phyloP scores from a whole-genome alignment of 331 rosid genomes.

The Quercus phellos region DNA sequence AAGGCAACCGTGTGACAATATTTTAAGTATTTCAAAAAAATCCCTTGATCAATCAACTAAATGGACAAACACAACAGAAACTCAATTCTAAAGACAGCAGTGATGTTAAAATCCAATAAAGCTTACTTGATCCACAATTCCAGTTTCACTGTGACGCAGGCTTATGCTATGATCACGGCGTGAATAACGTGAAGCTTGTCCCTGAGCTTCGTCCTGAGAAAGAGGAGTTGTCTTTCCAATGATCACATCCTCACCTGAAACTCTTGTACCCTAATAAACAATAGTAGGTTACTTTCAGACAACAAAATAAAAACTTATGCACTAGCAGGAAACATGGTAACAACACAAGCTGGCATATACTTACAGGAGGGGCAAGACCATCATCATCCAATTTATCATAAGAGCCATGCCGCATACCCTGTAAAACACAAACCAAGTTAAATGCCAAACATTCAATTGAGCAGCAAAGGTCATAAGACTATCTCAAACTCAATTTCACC shows the following conservation, averaged over 20 bases:
- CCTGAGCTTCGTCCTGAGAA: slow-evolving; percentile 86
- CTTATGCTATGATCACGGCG: slow-evolving; percentile 96
- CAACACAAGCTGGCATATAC: slow-evolving; percentile 24
- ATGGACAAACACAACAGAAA: not conserved
- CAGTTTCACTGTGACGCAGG: slow-evolving; percentile 96
- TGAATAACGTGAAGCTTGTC: slow-evolving; percentile 76
- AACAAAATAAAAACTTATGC: not conserved
- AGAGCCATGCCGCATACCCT: slow-evolving; percentile 99
- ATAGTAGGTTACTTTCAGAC: slow-evolving; percentile 11
- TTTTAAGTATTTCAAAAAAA: not conserved
- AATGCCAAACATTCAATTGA: not conserved
- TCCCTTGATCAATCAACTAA: not conserved
- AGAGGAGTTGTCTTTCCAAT: slow-evolving; percentile 94
- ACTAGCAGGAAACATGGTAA: not conserved
- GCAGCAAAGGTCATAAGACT: not conserved
- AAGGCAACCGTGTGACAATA: not conserved
- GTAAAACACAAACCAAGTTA: slow-evolving; percentile 23
- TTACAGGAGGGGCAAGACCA: slow-evolving; percentile 96
- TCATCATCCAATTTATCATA: slow-evolving; percentile 97
- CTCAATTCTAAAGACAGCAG: not conserved
- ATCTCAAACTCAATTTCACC: slow-evolving; percentile 39
- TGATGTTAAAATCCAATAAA: not conserved
- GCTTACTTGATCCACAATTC: slow-evolving; percentile 94
- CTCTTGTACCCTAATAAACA: slow-evolving; percentile 78
- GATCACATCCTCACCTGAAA: slow-evolving; percentile 96